Evolutionary conservation across 2,329 filamentous ascomycete species (phyloP), one percentile per base, ranked within the genome.

Genomic region (Aspergillus neotritici): DNA sequence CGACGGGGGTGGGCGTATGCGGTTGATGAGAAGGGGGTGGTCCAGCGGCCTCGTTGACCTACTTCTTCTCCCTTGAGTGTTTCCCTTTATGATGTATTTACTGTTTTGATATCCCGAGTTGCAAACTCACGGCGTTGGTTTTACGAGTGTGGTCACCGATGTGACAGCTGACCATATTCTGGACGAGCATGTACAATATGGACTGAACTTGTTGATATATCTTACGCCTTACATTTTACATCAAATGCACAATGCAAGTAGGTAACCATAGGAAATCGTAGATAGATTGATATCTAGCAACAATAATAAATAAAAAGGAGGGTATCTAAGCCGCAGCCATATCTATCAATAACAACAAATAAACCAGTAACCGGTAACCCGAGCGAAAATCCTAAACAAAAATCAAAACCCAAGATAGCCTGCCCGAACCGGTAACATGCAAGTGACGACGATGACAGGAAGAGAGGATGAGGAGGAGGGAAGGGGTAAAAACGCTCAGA

Each of bases 21-120:
- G 13, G 42, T 61, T 3, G 62, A 68, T 41, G 55, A 61, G 17
- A 59, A 58, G 14, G 65, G 65, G 2, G 57, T 67, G 9, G 57
- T 65, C 36, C 51, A 53, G 16, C 56, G 55, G 4, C 33, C 8
- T 31, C 32, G n/a, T 16, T 37, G 33, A 10, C 21, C 6, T 32
- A 7, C 14, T 32, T 31, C 8, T 34, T 9, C 12, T 10, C 11
- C 12, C 30, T 28, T 40, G 5, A 1, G 13, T 39, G 12, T 34
- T 40, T 37, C 9, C 21, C 7, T 40, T 15, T 28, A 29, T 34
- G 11, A 30, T 35, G 13, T 39, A 13, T 8, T 17, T 33, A 28
- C 12, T 11, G 6, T 37, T 29, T 4, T n/a, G 21, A 25, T 25
- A 25, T 25, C 21, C 21, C 21, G 21, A 25, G 11, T 11, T 15